Evolutionary conservation across 768 basidiomycete species (phyloP).

Genomic region (Tricholoma flavovirens): DNA sequence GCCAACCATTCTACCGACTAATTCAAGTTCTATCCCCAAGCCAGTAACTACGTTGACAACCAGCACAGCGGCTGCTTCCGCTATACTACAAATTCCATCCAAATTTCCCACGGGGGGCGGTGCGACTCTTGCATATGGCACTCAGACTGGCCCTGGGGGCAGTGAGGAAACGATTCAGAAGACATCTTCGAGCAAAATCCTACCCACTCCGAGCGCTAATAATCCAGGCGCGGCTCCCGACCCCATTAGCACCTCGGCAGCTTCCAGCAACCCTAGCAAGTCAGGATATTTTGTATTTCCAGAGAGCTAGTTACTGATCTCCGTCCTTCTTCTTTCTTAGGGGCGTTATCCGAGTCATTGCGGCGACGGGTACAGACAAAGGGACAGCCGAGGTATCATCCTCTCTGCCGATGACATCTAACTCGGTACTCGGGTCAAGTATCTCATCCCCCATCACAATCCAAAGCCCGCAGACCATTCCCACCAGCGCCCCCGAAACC

Average conservation of each 20-base stretch:
- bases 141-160: not conserved
- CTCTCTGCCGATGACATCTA: constrained; percentile 5
- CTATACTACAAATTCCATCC: not conserved
- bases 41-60: not conserved
- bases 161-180: not conserved
- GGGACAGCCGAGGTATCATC: constrained; percentile 4
- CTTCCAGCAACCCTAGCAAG: not conserved
- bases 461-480: not conserved
- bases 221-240: not conserved
- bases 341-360: not conserved
- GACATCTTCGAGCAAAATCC: not conserved
- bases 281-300: not conserved
- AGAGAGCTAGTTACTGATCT: not conserved
- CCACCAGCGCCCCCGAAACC: constrained; percentile 1
- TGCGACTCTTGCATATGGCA: not conserved
- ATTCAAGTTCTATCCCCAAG: not conserved
- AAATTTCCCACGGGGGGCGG: not conserved
- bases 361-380: not conserved
- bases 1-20: not conserved
- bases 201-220: not conserved
- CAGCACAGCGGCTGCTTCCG: too few species aligned
- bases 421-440: constrained; percentile 4
- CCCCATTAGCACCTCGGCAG: not conserved
- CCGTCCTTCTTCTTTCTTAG: not conserved
- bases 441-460: not conserved